Evolutionary conservation across 192 early-diverging fungal genomes (phyloP).

Genomic region (Coemansia sp.): DNA sequence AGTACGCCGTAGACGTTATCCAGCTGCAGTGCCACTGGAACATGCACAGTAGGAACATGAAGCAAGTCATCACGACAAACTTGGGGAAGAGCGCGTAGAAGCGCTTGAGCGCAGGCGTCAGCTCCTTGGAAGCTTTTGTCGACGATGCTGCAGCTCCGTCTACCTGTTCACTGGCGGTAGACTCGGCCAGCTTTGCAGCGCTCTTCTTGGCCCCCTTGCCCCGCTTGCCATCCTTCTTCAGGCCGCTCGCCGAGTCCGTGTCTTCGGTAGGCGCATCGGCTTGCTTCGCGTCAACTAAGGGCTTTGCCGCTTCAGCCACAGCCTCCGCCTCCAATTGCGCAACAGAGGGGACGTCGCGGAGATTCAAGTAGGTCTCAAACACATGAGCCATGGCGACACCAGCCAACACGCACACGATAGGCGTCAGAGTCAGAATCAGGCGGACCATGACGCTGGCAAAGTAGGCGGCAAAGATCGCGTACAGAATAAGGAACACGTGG

Average conservation of each 20-base stretch:
- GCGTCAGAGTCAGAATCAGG: conserved; percentile 97
- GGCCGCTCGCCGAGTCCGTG: conserved; percentile 1
- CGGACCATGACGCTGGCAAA: conserved; percentile 99
- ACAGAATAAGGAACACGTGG: conserved; percentile 98
- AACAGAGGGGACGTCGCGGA: conserved; percentile 3
- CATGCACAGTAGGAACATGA: conserved; percentile 77
- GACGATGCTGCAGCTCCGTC: neutral
- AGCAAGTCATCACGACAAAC: conserved; percentile 61
- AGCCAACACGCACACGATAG: conserved; percentile 93
- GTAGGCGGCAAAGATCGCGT: conserved; percentile 97
- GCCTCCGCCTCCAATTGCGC: neutral
- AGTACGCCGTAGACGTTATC: conserved; percentile 98
- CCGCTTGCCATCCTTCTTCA: conserved; percentile 39
- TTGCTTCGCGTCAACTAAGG: neutral
- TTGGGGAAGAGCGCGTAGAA: conserved; percentile 26
- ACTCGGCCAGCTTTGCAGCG: neutral
- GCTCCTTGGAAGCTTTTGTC: neutral
- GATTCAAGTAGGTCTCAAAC: conserved; percentile 82
- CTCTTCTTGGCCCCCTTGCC: conserved; percentile 1
- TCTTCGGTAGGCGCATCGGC: neutral
- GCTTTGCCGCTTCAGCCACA: neutral
- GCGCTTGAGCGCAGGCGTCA: conserved; percentile 17
- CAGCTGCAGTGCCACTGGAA: conserved; percentile 99
- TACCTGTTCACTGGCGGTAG: neutral
- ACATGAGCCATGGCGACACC: conserved; percentile 90